phyloP scores from a whole-genome alignment of 2,329 filamentous ascomycete species.

The Podosphaera leucotricha region DNA sequence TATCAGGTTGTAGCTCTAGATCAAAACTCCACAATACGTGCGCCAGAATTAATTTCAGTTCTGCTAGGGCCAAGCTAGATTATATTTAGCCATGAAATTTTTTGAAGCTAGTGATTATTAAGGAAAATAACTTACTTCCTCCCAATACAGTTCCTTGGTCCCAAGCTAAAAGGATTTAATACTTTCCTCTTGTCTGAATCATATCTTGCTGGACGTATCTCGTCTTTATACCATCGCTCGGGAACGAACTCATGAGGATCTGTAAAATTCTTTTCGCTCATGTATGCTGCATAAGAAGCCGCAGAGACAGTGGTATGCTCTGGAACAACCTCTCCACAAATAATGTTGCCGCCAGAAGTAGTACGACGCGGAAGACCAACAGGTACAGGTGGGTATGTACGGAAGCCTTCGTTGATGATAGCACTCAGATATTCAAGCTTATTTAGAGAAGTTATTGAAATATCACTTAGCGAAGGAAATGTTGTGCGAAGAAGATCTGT shows the following conservation, averaged over 20 bases:
- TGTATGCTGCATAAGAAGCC: conserved; percentile 13
- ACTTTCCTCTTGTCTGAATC: conserved; percentile 4
- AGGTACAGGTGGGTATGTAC: conserved; percentile 16
- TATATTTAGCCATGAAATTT: background rate
- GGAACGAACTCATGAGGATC: conserved; percentile 4
- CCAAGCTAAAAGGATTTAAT: conserved; percentile 5
- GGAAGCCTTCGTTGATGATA: conserved; percentile 18
- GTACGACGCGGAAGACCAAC: conserved; percentile 3
- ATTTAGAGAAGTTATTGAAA: conserved; percentile 2
- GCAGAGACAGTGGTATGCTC: conserved; percentile 5
- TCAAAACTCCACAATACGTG: conserved; percentile 10
- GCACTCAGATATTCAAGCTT: conserved; percentile 16
- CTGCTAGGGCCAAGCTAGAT: conserved; percentile 4
- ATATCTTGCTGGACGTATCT: conserved; percentile 1
- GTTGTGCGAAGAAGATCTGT: conserved; percentile 19
- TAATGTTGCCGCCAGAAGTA: conserved; percentile 3
- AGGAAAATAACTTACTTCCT: conserved; percentile 3
- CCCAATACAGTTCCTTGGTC: conserved; percentile 7
- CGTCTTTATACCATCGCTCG: conserved; percentile 16
- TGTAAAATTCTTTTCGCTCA: conserved; percentile 5
- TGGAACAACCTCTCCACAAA: conserved; percentile 5
- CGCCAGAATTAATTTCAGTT: conserved; percentile 7
- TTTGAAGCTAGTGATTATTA: background rate
- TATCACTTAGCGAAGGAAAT: conserved; percentile 15
- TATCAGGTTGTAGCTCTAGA: conserved; percentile 3